Evolutionary conservation across 202 grass and related monocot genomes (phyloP), one percentile per base, ranked within the genome.

Genomic region (Saccharum hybrid): DNA sequence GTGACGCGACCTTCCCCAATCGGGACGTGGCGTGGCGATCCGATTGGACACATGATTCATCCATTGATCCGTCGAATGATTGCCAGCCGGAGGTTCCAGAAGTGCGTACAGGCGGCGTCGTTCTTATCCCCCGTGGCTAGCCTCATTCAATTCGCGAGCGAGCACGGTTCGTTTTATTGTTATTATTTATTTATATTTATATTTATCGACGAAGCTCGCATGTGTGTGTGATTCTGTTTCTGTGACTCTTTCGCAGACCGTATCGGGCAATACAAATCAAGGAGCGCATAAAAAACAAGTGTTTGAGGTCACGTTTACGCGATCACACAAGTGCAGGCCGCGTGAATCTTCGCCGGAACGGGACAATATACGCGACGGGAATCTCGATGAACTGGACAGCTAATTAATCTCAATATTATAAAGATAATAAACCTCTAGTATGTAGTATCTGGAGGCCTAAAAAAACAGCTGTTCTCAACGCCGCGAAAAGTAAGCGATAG

Each of bases 381-480:
- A 68, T 41, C 75, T 77, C 68, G 7, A 88, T 4, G 68, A 31
- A 19, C 13, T 6, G 5, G 16, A 21, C 39, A 66, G 7, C 51
- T 65, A 8, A 6, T 72, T 33, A 2, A 21, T 59, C 6, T 6
- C 38, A 23, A 22, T 23, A 19, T 46, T 6, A 14, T 4, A 43
- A 42, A 14, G 8, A 49, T 15, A 23, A 7, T 8, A 2, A 2
- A 23, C 10, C 8, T 36, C 8, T 51, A 36, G 34, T 0, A 28
- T 28, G 26, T 28, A n/a, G n/a, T 15, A 64, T 63, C 12, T 38
- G 16, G 45, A 48, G 45, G 13, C 13, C 45, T 48, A 56, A 8
- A n/a, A n/a, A 80, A 71, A 49, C 51, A 87, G 72, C 81, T 88
- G 61, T 79, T 21, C 26, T 74, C 75, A 77, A 64, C 78, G 6